Percentiles rank a stretch among this genome's conserved stretches.
Conservation (phyloP, 2,329 filamentous ascomycete genomes). For the Geosmithia morbida region DNA sequence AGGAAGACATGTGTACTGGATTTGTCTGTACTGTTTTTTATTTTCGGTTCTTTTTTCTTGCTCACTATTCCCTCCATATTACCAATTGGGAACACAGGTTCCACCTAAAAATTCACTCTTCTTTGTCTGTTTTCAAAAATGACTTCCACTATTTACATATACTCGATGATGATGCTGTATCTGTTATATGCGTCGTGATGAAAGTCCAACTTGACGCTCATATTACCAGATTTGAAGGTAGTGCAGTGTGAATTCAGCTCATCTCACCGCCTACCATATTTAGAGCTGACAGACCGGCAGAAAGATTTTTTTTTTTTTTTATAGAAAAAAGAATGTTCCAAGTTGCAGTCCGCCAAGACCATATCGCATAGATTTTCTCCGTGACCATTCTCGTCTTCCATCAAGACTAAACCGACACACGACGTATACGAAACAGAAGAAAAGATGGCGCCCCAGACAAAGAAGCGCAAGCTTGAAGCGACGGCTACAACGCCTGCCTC, state of each 20-base stretch:
- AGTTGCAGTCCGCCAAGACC: too few species aligned
- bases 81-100: background rate
- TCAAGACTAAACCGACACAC: background rate
- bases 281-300: too few species aligned
- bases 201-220: too few species aligned
- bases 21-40: background rate
- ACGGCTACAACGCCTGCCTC: slow-evolving; percentile 5
- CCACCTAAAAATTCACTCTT: background rate
- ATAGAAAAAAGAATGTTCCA: too few species aligned
- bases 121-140: background rate
- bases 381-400: too few species aligned
- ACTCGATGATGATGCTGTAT: too few species aligned
- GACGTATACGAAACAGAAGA: background rate
- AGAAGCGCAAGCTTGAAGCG: slow-evolving; percentile 23
- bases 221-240: too few species aligned
- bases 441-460: slow-evolving; percentile 17
- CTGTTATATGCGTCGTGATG: too few species aligned
- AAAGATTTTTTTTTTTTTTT: too few species aligned
- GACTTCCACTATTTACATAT: background rate
- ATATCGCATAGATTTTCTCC: too few species aligned
- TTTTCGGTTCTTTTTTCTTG: background rate
- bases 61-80: background rate
- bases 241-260: too few species aligned
- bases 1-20: background rate
- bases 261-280: too few species aligned